A percentile compares a stretch with the other conserved stretches of the same genome.
These are phyloP conservation scores for Lathyrus aphaca DNA, from an alignment of 306 rosid species.

Conservation along the genomic window DNA sequence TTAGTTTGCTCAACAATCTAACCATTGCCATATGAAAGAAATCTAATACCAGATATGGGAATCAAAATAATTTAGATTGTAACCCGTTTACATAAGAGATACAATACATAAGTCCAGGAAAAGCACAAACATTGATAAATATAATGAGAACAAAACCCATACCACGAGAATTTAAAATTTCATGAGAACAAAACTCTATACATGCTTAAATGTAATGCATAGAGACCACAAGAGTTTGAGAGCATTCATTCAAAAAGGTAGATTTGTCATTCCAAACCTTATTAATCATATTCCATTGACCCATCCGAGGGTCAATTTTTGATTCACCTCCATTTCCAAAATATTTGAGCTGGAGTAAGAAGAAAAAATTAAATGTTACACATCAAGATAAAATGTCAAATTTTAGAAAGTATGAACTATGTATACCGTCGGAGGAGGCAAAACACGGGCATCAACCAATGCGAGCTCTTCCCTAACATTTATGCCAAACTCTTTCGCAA, in stretches of 20 bases:
- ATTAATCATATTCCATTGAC: conserved; percentile 87
- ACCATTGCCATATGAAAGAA: background rate
- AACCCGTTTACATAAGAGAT: background rate
- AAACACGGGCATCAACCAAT: conserved; percentile 61
- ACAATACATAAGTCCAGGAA: background rate
- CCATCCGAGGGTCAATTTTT: conserved; percentile 62
- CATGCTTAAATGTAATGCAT: background rate
- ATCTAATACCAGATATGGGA: background rate
- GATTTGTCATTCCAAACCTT: conserved; percentile 59
- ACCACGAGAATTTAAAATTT: too few species aligned
- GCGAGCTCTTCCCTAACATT: conserved; percentile 38
- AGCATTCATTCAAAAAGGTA: background rate
- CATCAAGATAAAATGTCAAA: background rate
- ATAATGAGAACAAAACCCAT: background rate
- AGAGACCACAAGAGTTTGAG: background rate
- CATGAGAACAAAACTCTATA: background rate
- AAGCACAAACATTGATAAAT: background rate
- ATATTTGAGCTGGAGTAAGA: conserved; percentile 60
- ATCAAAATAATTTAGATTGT: background rate
- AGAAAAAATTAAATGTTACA: background rate
- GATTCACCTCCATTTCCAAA: conserved; percentile 51
- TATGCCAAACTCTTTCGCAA: conserved; percentile 54
- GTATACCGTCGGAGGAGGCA: conserved; percentile 66
- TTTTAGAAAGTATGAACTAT: background rate
- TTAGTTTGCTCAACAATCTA: background rate